Conservation (phyloP, 2,329 filamentous ascomycete species). For the Didymella sp. region DNA sequence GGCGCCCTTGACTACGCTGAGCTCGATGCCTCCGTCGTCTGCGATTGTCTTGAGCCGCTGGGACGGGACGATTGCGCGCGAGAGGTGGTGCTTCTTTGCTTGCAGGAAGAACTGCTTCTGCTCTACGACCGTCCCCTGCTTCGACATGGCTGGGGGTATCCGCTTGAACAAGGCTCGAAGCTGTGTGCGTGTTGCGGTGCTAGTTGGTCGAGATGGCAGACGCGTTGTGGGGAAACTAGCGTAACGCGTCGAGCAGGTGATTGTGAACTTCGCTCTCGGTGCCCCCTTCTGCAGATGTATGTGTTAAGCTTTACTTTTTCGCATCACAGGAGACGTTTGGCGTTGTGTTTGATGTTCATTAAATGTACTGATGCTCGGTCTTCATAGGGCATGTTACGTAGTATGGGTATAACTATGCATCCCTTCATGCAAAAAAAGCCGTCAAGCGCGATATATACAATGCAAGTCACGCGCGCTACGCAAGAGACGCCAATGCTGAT, state of each 20-base stretch:
- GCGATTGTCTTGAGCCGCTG: constrained; percentile 61
- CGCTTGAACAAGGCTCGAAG: not conserved
- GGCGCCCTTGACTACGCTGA: constrained; percentile 59
- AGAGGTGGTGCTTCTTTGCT: constrained; percentile 68
- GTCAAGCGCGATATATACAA: constrained; percentile 13
- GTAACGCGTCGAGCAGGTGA: constrained; percentile 14
- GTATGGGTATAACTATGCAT: not conserved
- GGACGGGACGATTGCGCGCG: constrained; percentile 65
- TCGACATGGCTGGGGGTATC: constrained; percentile 23
- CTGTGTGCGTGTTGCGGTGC: not conserved
- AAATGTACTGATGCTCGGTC: not conserved
- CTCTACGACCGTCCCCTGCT: constrained; percentile 57
- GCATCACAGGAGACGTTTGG: not conserved
- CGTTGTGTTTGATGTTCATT: not conserved
- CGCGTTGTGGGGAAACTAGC: constrained; percentile 18
- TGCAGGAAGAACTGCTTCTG: constrained; percentile 71
- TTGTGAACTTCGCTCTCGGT: too few species aligned
- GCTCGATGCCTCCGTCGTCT: constrained; percentile 54
- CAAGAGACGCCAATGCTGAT: constrained; percentile 1
- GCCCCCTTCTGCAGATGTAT: too few species aligned
- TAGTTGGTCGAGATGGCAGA: not conserved
- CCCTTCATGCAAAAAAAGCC: not conserved
- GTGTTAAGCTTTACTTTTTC: too few species aligned
- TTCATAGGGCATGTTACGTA: not conserved
- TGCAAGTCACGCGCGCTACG: constrained; percentile 17